Evolutionary conservation across 1,284 basidiomycete species (phyloP).

Genomic region (Boletellus deceptivus): DNA sequence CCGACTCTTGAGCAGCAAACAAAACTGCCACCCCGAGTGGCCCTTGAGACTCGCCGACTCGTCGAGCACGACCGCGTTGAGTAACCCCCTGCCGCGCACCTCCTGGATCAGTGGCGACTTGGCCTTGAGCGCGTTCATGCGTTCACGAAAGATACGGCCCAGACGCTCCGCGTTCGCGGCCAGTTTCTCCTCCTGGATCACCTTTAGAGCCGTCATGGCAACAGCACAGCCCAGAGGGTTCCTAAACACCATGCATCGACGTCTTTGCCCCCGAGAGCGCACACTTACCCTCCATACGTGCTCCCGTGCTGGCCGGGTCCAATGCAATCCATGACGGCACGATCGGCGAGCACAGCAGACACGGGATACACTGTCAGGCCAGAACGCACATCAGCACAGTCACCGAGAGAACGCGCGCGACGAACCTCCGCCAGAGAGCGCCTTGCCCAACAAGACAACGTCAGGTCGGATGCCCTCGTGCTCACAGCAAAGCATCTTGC

Average conservation of each 20-base stretch:
- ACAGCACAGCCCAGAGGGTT: slow-evolving; percentile 97
- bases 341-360: slow-evolving; percentile 88
- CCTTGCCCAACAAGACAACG: slow-evolving; percentile 93
- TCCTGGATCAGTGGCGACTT: slow-evolving; percentile 68
- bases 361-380: slow-evolving; percentile 82
- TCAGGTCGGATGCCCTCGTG: slow-evolving; percentile 91
- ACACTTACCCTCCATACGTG: slow-evolving; percentile 83
- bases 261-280: neutral
- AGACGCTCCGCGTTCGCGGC: slow-evolving; percentile 75
- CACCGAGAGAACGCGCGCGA: slow-evolving; percentile 13
- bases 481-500: slow-evolving; percentile 86
- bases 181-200: slow-evolving; percentile 85
- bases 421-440: slow-evolving; percentile 87
- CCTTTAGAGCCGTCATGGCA: slow-evolving; percentile 86
- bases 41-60: slow-evolving; percentile 74
- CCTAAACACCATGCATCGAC: slow-evolving; percentile 36
- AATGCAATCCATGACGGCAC: slow-evolving; percentile 92
- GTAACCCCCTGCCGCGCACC: slow-evolving; percentile 83
- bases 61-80: slow-evolving; percentile 96
- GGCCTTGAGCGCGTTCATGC: slow-evolving; percentile 52
- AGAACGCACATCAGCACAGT: slow-evolving; percentile 11
- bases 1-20: slow-evolving; percentile 86
- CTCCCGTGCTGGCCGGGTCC: slow-evolving; percentile 98
- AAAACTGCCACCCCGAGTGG: slow-evolving; percentile 94
- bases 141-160: slow-evolving; percentile 79